phyloP scores from a whole-genome alignment of 331 rosid genomes.

The Telfairia occidentalis region DNA sequence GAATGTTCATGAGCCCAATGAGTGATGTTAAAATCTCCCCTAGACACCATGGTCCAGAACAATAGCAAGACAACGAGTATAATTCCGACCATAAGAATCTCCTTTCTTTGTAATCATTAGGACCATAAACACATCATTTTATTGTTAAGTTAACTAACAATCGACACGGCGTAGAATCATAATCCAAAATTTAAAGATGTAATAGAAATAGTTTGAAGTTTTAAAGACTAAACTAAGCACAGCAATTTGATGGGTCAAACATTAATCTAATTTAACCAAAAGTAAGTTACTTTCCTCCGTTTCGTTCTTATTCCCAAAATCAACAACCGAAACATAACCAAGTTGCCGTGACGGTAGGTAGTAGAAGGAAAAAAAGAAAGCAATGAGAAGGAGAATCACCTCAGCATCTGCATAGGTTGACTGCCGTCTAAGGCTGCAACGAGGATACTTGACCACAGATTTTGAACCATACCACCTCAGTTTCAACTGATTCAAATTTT shows the following conservation, averaged over 20 bases:
- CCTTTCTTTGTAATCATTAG: too few species aligned
- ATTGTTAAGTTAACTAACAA: too few species aligned
- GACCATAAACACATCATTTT: not conserved
- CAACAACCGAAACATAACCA: not conserved
- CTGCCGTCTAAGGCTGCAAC: slow-evolving; percentile 85
- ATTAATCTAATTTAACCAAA: too few species aligned
- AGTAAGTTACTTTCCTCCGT: not conserved
- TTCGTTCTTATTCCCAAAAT: not conserved
- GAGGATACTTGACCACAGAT: slow-evolving; percentile 70
- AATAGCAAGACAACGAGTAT: too few species aligned
- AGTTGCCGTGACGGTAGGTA: not conserved
- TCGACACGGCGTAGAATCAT: not conserved
- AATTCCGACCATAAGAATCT: too few species aligned
- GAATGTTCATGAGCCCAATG: too few species aligned
- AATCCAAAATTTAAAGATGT: not conserved
- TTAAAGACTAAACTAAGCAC: not conserved
- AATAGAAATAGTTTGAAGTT: not conserved
- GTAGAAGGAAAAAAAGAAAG: not conserved
- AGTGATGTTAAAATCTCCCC: too few species aligned
- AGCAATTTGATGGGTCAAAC: not conserved
- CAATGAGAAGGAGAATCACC: slow-evolving; percentile 36
- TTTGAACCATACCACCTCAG: slow-evolving; percentile 72
- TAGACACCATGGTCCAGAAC: too few species aligned
- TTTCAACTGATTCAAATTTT: slow-evolving; percentile 53
- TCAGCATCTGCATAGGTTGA: slow-evolving; percentile 80